Base-by-base conservation (phyloP, 805 yeast genomes). In the Wickerhamomyces pijperi region DNA sequence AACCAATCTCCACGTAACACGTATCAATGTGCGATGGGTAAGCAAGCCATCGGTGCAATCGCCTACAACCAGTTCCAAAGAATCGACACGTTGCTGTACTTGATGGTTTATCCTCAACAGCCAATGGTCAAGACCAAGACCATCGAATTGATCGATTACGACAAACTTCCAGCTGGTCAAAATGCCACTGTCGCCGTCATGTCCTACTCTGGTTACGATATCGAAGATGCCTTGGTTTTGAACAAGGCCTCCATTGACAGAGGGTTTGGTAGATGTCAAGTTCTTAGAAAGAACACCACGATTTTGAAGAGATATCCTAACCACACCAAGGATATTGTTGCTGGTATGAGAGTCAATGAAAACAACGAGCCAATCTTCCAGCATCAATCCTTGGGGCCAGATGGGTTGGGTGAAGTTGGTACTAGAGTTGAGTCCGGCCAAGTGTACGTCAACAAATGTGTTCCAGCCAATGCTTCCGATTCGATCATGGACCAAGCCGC, bases 11-110 rank as follows among this genome's bases (percentile, higher is more conserved):
- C 95, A 34, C 76, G 95, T 69, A 84, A 84, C 61, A 84, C 94
- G 4, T 84, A 84, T 63, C 95, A 84, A 62, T 84, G 94, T 71
- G 95, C 94, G 56, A 84, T 84, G 95, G 95, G 95, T 77, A 86
- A 86, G 64, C 98, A 92, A 66, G 98, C 98, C n/a, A 90, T 92
- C 61, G 98, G 98, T 50, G 97, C 97, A 2, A 92, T 92, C 62
- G 96, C 94, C 11, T 92, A 92, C 59, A 92, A 92, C 60, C 98
- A 92, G 63, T 84, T 92, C 65, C 75, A 86, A 56, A 79, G 98
- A 60, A 90, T 92, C 48, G 98, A 92, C 56, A 92, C 98, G 1
- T 64, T 92, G 54, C 67, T 92, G 47, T 92, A 92, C 55, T 68
- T 92, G 47, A 84, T 92, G 95, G 95, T 87, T n/a, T 92, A 92